Percentiles rank a stretch among this genome's conserved stretches.
Evolutionary conservation across 2,329 filamentous ascomycete species (phyloP).

Genomic region (Alternaria gaisen): DNA sequence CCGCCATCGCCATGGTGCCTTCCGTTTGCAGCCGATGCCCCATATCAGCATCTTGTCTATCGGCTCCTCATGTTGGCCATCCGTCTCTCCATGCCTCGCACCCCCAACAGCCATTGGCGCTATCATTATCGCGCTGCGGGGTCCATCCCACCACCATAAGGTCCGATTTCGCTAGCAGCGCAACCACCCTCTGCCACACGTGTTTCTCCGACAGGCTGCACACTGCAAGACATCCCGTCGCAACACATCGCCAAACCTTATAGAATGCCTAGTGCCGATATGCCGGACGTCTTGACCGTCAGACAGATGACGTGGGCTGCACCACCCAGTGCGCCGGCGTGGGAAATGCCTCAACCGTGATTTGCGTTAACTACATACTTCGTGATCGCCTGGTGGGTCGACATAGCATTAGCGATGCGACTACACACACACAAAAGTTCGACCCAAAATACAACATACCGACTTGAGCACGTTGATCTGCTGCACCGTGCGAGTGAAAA

Average conservation of each 20-base stretch:
- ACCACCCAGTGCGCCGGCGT: conserved; percentile 27
- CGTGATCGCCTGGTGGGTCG: conserved; percentile 46
- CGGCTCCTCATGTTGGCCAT: conserved; percentile 24
- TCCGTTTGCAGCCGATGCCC: conserved; percentile 44
- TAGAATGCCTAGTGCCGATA: background rate
- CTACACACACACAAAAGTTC: conserved; percentile 25
- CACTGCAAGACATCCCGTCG: conserved; percentile 19
- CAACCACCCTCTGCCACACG: conserved; percentile 20
- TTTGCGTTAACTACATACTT: conserved; percentile 52
- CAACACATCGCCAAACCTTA: conserved; percentile 6
- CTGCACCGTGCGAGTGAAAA: conserved; percentile 83
- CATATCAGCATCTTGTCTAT: conserved; percentile 17
- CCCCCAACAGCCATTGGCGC: conserved; percentile 42
- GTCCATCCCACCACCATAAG: conserved; percentile 24
- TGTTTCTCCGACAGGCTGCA: conserved; percentile 16
- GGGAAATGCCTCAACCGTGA: conserved; percentile 45
- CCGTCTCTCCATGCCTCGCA: conserved; percentile 39
- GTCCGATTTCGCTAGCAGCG: conserved; percentile 42
- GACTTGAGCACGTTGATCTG: conserved; percentile 71
- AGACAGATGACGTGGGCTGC: conserved; percentile 13
- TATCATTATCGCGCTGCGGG: conserved; percentile 46
- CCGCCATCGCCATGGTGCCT: conserved; percentile 10
- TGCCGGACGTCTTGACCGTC: background rate
- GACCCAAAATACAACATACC: conserved; percentile 48
- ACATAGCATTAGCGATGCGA: conserved; percentile 23